Conservation (phyloP, 257 asterid species). For the Lycium ferocissimum region DNA sequence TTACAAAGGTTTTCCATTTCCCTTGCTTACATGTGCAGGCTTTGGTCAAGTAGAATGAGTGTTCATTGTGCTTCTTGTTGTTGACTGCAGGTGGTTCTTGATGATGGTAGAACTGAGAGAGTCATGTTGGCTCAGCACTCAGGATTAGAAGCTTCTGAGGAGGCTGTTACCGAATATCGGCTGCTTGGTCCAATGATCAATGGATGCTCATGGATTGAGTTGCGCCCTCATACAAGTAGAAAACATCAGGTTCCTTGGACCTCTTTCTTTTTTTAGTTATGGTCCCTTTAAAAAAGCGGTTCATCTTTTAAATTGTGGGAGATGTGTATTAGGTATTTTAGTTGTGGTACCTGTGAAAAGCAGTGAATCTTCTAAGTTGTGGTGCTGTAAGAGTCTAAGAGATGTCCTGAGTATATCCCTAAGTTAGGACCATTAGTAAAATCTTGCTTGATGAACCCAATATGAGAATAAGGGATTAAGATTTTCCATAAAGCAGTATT, state of each 20-base stretch:
- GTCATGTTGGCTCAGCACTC: constrained; percentile 77
- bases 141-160: constrained; percentile 83
- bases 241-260: constrained; percentile 79
- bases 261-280: neutral
- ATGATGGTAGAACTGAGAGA: constrained; percentile 85
- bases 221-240: constrained; percentile 75
- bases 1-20: constrained; percentile 64
- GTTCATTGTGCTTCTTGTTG: constrained; percentile 10
- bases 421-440: neutral
- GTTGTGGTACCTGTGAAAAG: constrained; percentile 13
- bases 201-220: constrained; percentile 96
- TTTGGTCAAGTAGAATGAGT: constrained; percentile 22
- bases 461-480: neutral
- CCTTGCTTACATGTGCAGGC: constrained; percentile 18
- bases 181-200: constrained; percentile 91
- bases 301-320: neutral
- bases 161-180: constrained; percentile 84
- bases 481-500: constrained; percentile 17
- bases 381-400: neutral
- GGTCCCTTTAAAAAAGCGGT: neutral
- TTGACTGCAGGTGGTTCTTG: constrained; percentile 69
- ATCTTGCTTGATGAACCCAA: neutral
- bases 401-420: neutral
- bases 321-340: neutral
- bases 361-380: neutral